These are phyloP conservation scores for Thielaviopsis punctulata DNA, from an alignment of 2,329 filamentous ascomycete species.

Conservation along the genomic window DNA sequence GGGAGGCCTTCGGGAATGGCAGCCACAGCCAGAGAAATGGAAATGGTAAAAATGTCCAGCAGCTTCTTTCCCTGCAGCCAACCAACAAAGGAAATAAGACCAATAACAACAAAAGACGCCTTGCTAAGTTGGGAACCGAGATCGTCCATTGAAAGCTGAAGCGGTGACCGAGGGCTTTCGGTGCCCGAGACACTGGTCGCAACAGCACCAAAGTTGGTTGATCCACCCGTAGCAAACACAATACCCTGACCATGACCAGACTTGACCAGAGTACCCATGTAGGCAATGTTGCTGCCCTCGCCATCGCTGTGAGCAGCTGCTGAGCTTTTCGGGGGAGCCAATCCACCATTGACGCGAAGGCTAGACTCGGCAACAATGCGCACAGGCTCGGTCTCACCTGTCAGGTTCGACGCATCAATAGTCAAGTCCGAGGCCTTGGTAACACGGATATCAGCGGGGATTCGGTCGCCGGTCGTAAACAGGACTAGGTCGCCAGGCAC, in stretches of 20 bases:
- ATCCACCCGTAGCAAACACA: slow-evolving; percentile 87
- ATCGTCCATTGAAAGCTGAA: slow-evolving; percentile 95
- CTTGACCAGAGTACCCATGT: slow-evolving; percentile 92
- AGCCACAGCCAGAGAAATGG: slow-evolving; percentile 87
- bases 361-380: slow-evolving; percentile 50
- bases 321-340: slow-evolving; percentile 14
- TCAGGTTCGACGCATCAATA: slow-evolving; percentile 93
- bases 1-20: slow-evolving; percentile 91
- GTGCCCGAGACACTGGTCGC: slow-evolving; percentile 88
- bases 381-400: slow-evolving; percentile 90
- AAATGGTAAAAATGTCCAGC: slow-evolving; percentile 93
- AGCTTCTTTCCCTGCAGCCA: slow-evolving; percentile 77
- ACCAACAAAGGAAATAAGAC: slow-evolving; percentile 77
- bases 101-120: slow-evolving; percentile 89
- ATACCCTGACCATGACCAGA: slow-evolving; percentile 91
- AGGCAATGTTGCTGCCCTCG: slow-evolving; percentile 78
- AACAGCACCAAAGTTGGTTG: slow-evolving; percentile 92
- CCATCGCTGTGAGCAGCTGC: slow-evolving; percentile 25
- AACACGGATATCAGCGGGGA: slow-evolving; percentile 89
- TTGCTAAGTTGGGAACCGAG: slow-evolving; percentile 92
- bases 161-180: slow-evolving; percentile 81
- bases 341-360: slow-evolving; percentile 9
- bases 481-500: slow-evolving; percentile 86
- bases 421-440: slow-evolving; percentile 78
- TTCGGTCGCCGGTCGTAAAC: slow-evolving; percentile 89